Evolutionary conservation across 1,284 basidiomycete species (phyloP).

Genomic region (Sparassis latifolia): DNA sequence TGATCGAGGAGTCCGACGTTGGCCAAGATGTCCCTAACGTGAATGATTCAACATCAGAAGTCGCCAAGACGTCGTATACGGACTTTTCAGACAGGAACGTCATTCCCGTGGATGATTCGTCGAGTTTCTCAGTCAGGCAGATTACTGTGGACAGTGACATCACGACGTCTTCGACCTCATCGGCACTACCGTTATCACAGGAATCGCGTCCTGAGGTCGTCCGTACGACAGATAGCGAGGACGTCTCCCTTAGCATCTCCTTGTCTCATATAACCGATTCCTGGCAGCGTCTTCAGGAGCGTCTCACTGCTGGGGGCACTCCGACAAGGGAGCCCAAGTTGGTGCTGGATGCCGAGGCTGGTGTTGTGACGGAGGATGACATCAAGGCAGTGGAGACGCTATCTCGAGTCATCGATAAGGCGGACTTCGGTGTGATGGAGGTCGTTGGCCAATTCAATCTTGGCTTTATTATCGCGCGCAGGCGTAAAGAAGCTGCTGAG

Average conservation of each 20-base stretch:
- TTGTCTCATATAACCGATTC: slow-evolving; percentile 30
- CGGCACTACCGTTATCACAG: not conserved
- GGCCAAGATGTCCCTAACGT: slow-evolving; percentile 6
- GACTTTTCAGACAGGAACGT: no score
- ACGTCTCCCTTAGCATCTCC: slow-evolving; percentile 42
- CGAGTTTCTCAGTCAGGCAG: no score
- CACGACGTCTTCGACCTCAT: not conserved
- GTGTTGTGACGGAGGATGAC: slow-evolving; percentile 53
- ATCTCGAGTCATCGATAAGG: slow-evolving; percentile 82
- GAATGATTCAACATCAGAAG: not conserved
- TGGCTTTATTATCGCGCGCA: slow-evolving; percentile 88
- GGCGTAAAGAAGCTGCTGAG: slow-evolving; percentile 30
- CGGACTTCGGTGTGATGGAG: slow-evolving; percentile 82
- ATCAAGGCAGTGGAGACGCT: slow-evolving; percentile 66
- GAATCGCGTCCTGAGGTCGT: slow-evolving; percentile 36
- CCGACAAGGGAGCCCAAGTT: no score
- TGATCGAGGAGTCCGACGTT: no score
- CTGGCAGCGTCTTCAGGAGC: slow-evolving; percentile 27
- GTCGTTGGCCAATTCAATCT: slow-evolving; percentile 94
- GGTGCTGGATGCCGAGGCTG: slow-evolving; percentile 36
- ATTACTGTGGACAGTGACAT: not conserved
- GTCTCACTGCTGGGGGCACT: not conserved
- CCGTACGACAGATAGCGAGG: slow-evolving; percentile 29
- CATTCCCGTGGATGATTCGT: no score
- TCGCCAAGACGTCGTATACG: no score